Evolutionary conservation across 2,329 filamentous ascomycete species (phyloP), one percentile per base, ranked within the genome.

Genomic region (Bipolaris oryzae): DNA sequence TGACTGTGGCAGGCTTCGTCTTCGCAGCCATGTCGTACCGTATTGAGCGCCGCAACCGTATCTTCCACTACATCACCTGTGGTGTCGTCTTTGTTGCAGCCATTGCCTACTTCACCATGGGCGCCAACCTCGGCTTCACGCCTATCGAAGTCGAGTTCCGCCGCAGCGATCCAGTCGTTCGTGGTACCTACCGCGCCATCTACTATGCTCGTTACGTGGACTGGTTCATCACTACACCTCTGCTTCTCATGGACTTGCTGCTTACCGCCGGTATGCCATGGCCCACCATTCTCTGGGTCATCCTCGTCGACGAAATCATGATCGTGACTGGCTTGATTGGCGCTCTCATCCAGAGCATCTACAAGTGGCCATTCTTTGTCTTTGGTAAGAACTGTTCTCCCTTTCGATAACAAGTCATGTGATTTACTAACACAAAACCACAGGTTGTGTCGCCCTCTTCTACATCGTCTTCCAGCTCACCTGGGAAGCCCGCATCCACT

Each of bases 331-430:
- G 86, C 21, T 81, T 90, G 5, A 80, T 89, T 16, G 88, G 88
- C 25, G 86, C 88, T 3, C 81, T 90, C 1, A 85, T 88, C 3
- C 71, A 74, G 15, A 84, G 82, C 7, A 77, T 76, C 2, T 90
- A 89, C 78, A 90, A 89, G 70, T 90, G 85, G 85, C 86, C 86
- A 1, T 90, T 87, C 75, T 89, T 82, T 71, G 75, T 77, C 9
- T 87, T 89, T 53, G 79, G 52, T 50, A 44, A 31, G 45, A 31
- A 11, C 13, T 25, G 5, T 21, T 3, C 16, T 11, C 1, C 4
- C 2, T 5, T 31, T 31, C 3, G 28, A 31, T 31, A 31, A 3
- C 10, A 31, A 31, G 10, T 31, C 28, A 31, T 31, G 10, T 31
- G 28, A 31, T 31, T 31, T 11, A 13, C 37, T 43, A 18, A 54